Evolutionary conservation across 495 filamentous ascomycete species (phyloP).

Genomic region (Xylaria bambusicola): DNA sequence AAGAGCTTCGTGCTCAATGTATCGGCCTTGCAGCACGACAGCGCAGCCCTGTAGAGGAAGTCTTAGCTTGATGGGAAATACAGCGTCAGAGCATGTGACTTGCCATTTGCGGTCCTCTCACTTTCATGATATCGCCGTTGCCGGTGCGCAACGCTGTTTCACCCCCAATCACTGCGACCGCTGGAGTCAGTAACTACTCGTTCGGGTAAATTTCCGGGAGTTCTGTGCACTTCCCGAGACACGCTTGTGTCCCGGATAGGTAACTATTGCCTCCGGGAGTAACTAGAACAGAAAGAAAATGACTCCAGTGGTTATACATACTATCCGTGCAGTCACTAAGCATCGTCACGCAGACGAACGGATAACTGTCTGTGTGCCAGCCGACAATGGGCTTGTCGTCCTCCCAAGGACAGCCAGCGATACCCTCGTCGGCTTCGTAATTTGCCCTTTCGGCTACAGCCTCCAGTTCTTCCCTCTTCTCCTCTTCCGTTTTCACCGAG

Average conservation of each 20-base stretch:
- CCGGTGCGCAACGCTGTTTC: constrained; percentile 68
- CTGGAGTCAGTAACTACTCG: no score
- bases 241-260: no score
- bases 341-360: constrained; percentile 78
- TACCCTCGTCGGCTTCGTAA: constrained; percentile 42
- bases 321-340: constrained; percentile 68
- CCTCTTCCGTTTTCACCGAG: constrained; percentile 56
- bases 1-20: constrained; percentile 72
- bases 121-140: constrained; percentile 63
- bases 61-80: background rate
- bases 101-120: constrained; percentile 68
- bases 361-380: constrained; percentile 76
- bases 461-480: constrained; percentile 39
- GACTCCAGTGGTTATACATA: no score
- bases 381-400: constrained; percentile 65
- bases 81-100: constrained; percentile 21
- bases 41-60: constrained; percentile 57
- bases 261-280: no score
- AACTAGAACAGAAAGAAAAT: no score
- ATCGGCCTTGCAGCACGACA: constrained; percentile 69
- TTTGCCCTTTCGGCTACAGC: constrained; percentile 36
- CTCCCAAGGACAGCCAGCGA: constrained; percentile 46
- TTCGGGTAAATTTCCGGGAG: no score
- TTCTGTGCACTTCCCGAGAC: no score
- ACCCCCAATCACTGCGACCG: constrained; percentile 74